These are phyloP conservation scores for Fusarium haematococcum DNA, from an alignment of 2,329 filamentous ascomycete species.

Conservation along the genomic window DNA sequence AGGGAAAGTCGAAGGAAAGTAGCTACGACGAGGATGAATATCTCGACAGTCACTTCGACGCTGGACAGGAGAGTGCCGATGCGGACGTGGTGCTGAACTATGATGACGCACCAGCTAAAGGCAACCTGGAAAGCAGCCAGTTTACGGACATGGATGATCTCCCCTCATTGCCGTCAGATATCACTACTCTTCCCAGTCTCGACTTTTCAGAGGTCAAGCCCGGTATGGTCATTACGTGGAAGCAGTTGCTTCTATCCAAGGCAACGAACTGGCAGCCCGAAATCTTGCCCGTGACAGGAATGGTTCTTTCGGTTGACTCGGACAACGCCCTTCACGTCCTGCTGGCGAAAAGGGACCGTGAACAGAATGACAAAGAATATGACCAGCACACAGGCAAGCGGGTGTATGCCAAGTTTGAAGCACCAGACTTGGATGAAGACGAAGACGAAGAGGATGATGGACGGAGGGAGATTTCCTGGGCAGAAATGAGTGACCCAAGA, in stretches of 20 bases:
- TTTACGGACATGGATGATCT: slow-evolving; percentile 69
- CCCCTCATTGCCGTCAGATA: slow-evolving; percentile 69
- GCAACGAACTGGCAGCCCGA: slow-evolving; percentile 75
- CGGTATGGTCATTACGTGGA: slow-evolving; percentile 78
- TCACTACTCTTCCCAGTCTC: slow-evolving; percentile 65
- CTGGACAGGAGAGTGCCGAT: slow-evolving; percentile 23
- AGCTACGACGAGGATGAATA: slow-evolving; percentile 20
- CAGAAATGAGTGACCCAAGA: slow-evolving; percentile 75
- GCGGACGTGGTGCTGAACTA: slow-evolving; percentile 56
- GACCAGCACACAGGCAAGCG: slow-evolving; percentile 77
- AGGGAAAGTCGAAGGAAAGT: slow-evolving; percentile 47
- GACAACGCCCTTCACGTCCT: slow-evolving; percentile 67
- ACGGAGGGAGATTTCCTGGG: slow-evolving; percentile 68
- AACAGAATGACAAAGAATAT: slow-evolving; percentile 67
- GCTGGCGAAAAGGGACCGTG: slow-evolving; percentile 77
- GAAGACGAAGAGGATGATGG: slow-evolving; percentile 71
- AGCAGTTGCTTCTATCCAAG: slow-evolving; percentile 70
- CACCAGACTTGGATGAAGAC: slow-evolving; percentile 72
- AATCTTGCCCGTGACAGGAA: slow-evolving; percentile 72
- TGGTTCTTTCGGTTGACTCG: slow-evolving; percentile 68
- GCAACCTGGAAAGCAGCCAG: slow-evolving; percentile 54
- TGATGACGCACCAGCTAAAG: slow-evolving; percentile 49
- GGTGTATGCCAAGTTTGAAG: slow-evolving; percentile 83
- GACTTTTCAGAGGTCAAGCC: slow-evolving; percentile 59
- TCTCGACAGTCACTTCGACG: slow-evolving; percentile 1